Evolutionary conservation across 1,284 basidiomycete genomes (phyloP), one percentile per base, ranked within the genome.

Genomic region (Papiliotrema nemorosa): DNA sequence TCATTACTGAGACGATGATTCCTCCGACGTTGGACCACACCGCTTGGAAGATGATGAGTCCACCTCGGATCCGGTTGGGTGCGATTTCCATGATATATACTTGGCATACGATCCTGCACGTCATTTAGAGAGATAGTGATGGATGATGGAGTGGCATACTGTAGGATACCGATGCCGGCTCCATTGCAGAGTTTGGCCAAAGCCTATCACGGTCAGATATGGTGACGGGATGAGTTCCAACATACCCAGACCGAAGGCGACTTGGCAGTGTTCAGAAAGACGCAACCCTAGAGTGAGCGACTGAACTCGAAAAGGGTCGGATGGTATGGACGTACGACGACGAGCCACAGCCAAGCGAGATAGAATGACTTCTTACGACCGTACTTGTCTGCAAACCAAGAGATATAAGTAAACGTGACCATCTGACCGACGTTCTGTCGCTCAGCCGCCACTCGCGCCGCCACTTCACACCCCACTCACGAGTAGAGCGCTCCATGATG

Each of bases 1-100:
- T 49, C 27, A 49, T 51, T 13, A 59, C 24, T 5, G 53, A 39
- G 4, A 37, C 45, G 29, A 54, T 48, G 36, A 61, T 39, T 10
- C 48, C 49, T 14, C 57, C 55, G 38, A 59, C 38, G 7, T 42
- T 38, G 25, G 21, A 47, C 59, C 59, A 63, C 18, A 62, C 43
- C 16, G 55, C 57, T 43, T 64, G 60, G 42, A 57, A 58, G 29
- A 58, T 56, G 43, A 62, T 44, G 12, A 64, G 39, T 35, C 53
- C 53, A 13, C 62, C 62, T 22, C 60, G 54, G 20, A 58, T 57
- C n/a, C 59, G 49, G 21, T 55, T 49, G 0, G 62, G 60, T 1
- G 53, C 45, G 41, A 62, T 52, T 34, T 64, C 62, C 40, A 55
- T 50, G 34, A 60, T 46, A 26, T 52, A 52, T 35, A 47, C 47